Evolutionary conservation across 371 early-diverging fungal species (phyloP).

Genomic region (Mucor ambiguus): DNA sequence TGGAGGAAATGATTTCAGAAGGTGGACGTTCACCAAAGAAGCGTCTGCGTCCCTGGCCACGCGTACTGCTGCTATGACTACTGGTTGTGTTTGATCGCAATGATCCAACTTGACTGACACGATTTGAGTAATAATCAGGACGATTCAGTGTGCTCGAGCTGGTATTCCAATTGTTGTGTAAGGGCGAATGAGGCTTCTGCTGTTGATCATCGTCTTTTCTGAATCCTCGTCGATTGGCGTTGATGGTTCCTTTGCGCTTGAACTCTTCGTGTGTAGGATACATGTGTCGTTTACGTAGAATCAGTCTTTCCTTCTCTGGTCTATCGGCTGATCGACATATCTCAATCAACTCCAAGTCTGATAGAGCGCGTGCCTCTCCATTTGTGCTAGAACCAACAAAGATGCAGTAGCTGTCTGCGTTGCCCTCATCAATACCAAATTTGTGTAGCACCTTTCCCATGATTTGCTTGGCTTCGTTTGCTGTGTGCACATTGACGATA

Average conservation of each 20-base stretch:
- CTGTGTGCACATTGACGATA: slow-evolving; percentile 65
- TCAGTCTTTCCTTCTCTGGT: slow-evolving; percentile 75
- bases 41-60: slow-evolving; percentile 17
- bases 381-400: slow-evolving; percentile 65
- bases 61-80: neutral
- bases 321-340: slow-evolving; percentile 72
- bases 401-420: slow-evolving; percentile 64
- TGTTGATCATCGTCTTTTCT: slow-evolving; percentile 11
- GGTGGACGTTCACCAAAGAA: slow-evolving; percentile 96
- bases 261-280: slow-evolving; percentile 65
- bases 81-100: slow-evolving; percentile 24
- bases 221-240: slow-evolving; percentile 22
- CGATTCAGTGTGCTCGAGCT: neutral
- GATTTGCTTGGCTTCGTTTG: slow-evolving; percentile 55
- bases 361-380: slow-evolving; percentile 68
- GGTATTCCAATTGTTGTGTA: neutral
- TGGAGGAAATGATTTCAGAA: slow-evolving; percentile 85
- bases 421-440: slow-evolving; percentile 63
- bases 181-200: slow-evolving; percentile 1
- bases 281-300: slow-evolving; percentile 74
- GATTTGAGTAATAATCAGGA: slow-evolving; percentile 6
- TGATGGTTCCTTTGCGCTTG: slow-evolving; percentile 57
- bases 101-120: slow-evolving; percentile 16
- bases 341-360: slow-evolving; percentile 70
- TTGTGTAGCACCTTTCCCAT: slow-evolving; percentile 68